Evolutionary conservation across 331 rosid genomes (phyloP), one percentile per base, ranked within the genome.

Genomic region (Cydonia oblonga): DNA sequence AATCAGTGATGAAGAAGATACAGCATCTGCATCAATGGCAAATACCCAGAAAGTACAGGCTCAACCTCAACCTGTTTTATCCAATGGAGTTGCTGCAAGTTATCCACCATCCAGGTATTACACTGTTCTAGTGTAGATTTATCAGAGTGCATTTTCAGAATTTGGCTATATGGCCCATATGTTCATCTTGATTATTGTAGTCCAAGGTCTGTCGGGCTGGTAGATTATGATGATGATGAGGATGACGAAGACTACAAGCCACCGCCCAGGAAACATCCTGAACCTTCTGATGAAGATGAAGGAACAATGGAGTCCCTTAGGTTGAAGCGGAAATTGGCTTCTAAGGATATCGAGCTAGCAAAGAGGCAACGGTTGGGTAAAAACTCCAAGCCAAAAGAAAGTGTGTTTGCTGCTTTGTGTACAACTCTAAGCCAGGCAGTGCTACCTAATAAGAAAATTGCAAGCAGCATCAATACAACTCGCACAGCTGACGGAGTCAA

Each of bases 201-300:
- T 81, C 85, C 90, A 44, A 89, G 86, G 63, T 76, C 96, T 76
- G 89, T 87, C 71, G 96, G 91, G 76, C 87, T 93, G 76, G 98
- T 93, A 44, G 98, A 93, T 71, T 93, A 93, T 69, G 98, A 86
- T 29, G 98, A 93, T 57, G 98, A 93, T 44, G 98, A 92, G 80
- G 98, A 93, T 6, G 97, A 93, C 68, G 93, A 89, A 71, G 96
- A 90, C 81, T 93, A 90, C 81, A 86, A 71, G 42, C 98, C 98
- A 76, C 98, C 97, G 0, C 90, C 88, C 53, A 89, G 76, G 85
- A 90, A 90, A 86, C 90, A 89, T 73, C 78, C 79, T 22, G 90
- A 84, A 30, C 57, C 88, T 4, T 78, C 85, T n/a, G 96, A 86
- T 29, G 96, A 92, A 61, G 96, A 90, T 79, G 98, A 87, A 29